Base-by-base conservation (phyloP, 2,329 filamentous ascomycete genomes). In the Bipolaris bicolor region DNA sequence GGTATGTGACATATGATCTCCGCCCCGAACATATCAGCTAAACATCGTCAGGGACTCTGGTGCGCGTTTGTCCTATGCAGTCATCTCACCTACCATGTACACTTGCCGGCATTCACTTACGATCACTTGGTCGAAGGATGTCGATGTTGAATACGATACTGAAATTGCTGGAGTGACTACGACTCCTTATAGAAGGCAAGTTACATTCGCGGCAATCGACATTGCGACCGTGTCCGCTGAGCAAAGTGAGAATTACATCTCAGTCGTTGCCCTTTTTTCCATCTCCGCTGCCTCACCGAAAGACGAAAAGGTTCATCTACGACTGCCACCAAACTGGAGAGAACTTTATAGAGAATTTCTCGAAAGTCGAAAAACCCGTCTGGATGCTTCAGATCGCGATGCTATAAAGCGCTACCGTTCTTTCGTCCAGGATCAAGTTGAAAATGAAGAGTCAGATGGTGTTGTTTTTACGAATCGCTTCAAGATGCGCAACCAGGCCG, bases 201-300 rank as follows among this genome's bases (percentile, higher is more conserved):
- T 89, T 22, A 85, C 80, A 10, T 87, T 95, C 64, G 89, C 88
- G 40, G 97, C 97, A 89, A 82, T 79, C 3, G 82, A 83, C 0
- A 77, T 96, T 41, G 90, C 92, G 10, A 89, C 92, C 0, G 86
- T 92, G 0, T 89, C 92, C 51, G 66, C 82, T 11, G 87, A 88
- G 62, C 93, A 99, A 72, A 96, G 95, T 5, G 93, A 98, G 75
- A 88, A 89, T 1, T 98, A 89, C 66, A 84, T 95, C 40, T 90
- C 92, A 5, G 96, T 92, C 0, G 83, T 86, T 11, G 91, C 90
- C 1, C 79, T 99, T 1, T 97, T 96, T 73, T 83, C 90, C 39
- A 82, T 96, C 0, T 97, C 92, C 63, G 86, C 87, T 1, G 84
- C 85, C n/a, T 90, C 88, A 15, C 78, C 86, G 0, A 95, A 91